Evolutionary conservation across 1,284 basidiomycete species (phyloP), one percentile per base, ranked within the genome.

Genomic region (Ustanciosporium gigantosporum): DNA sequence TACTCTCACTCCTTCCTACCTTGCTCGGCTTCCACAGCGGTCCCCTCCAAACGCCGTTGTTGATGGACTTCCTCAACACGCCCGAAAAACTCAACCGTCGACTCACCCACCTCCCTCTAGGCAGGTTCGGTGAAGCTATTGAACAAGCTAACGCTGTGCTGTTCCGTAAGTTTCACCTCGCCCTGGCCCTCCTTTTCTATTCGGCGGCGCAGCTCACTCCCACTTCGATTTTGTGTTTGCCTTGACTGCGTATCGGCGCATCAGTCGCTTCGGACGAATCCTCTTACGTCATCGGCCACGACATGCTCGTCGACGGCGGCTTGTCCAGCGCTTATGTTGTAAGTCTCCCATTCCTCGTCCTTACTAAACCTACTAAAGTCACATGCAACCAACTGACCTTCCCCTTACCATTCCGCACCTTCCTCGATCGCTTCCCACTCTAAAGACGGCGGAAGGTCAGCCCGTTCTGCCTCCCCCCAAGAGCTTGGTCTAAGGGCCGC

Each of bases 11-110:
- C n/a, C n/a, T n/a, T n/a, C n/a, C n/a, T n/a, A n/a, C n/a, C n/a
- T n/a, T n/a, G n/a, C n/a, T n/a, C n/a, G n/a, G 13, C 36, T 20
- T 7, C 17, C 36, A 41, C 25, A 57, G 53, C 88, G 92, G 79
- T 7, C 31, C 45, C 21, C 41, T 45, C 7, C 32, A 47, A 17
- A 53, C 73, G 88, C 89, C 92, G 27, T 84, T 97, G 25, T 83
- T 98, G 24, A 98, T 98, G 93, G 88, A 97, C 79, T 97, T 93
- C 83, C 84, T 98, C 72, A 86, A 96, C 81, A 96, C 94, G n/a
- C 83, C 88, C 34, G 93, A 98, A 83, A 97, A 96, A 82, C 86
- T 88, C 61, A 86, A 95, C 57, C 86, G 93, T 37, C 84, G 94
- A 41, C 78, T 96, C 76, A 86, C 91, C 21, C 93, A 97, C 78